Conservation (phyloP, 441 rosid genomes). For the Jatropha podagrica region DNA sequence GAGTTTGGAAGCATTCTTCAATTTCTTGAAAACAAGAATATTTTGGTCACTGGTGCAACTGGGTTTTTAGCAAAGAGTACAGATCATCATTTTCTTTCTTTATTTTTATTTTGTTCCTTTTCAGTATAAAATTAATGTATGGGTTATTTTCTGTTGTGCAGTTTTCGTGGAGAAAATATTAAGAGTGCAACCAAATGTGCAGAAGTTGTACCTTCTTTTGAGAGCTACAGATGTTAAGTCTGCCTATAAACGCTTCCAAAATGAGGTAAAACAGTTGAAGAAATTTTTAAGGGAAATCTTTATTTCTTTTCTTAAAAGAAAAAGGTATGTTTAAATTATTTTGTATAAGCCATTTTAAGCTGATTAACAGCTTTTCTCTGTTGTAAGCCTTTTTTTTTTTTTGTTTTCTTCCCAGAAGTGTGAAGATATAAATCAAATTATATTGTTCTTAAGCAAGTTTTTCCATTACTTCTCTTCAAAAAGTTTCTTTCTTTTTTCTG, state of each 20-base stretch:
- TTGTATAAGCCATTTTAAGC: too few species aligned
- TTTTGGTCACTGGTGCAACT: slow-evolving; percentile 69
- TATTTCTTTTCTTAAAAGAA: too few species aligned
- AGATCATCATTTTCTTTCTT: background rate
- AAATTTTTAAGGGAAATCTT: too few species aligned
- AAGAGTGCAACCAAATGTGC: slow-evolving; percentile 63
- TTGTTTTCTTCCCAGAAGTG: background rate
- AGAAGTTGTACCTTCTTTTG: slow-evolving; percentile 58
- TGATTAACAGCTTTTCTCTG: too few species aligned
- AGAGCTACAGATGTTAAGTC: slow-evolving; percentile 55
- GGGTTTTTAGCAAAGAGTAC: slow-evolving; percentile 69
- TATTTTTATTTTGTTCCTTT: too few species aligned
- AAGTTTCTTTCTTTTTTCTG: too few species aligned
- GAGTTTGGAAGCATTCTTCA: slow-evolving; percentile 49
- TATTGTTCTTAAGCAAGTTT: background rate
- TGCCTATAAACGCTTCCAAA: slow-evolving; percentile 48
- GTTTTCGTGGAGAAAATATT: slow-evolving; percentile 59
- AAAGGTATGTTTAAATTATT: too few species aligned
- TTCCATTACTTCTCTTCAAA: background rate
- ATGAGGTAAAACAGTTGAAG: slow-evolving; percentile 36
- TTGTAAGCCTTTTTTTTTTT: background rate
- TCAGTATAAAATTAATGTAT: background rate
- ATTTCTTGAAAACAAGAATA: slow-evolving; percentile 54
- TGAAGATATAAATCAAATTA: too few species aligned
- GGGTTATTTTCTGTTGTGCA: slow-evolving; percentile 21